Conservation (phyloP, 192 early-diverging fungal genomes). For the Linnemannia zychae region DNA sequence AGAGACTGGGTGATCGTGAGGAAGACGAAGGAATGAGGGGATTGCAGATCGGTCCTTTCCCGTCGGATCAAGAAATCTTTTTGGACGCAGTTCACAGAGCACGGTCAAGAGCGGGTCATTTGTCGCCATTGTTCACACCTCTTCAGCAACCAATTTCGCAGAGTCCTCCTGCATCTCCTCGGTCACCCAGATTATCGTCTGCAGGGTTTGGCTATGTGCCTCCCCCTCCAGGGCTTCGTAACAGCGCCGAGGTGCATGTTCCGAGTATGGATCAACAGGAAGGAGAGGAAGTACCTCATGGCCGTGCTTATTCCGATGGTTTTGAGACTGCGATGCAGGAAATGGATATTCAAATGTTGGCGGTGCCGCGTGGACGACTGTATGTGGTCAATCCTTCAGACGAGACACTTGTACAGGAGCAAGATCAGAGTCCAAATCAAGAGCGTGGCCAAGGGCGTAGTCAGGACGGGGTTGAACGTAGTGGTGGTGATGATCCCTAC, state of each 20-base stretch:
- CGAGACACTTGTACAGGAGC: conserved; percentile 10
- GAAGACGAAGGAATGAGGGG: conserved; percentile 14
- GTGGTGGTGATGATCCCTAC: not conserved
- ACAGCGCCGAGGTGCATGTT: not conserved
- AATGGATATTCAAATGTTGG: conserved; percentile 55
- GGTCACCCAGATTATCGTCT: conserved; percentile 18
- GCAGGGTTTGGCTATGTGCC: conserved; percentile 8
- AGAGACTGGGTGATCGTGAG: conserved; percentile 29
- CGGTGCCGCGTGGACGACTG: conserved; percentile 44
- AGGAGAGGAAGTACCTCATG: conserved; percentile 9
- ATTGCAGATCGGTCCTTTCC: conserved; percentile 5
- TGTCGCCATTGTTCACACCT: conserved; percentile 35
- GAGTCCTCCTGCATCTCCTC: conserved; percentile 29
- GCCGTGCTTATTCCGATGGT: conserved; percentile 47
- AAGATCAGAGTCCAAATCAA: not conserved
- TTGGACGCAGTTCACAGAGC: conserved; percentile 51
- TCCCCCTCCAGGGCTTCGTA: not conserved
- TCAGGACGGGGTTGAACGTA: not conserved
- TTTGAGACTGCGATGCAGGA: conserved; percentile 53
- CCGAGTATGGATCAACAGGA: not conserved
- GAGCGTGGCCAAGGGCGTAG: not conserved
- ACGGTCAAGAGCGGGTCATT: conserved; percentile 36
- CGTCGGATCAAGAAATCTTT: conserved; percentile 51
- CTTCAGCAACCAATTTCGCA: conserved; percentile 37
- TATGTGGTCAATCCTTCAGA: conserved; percentile 53